phyloP scores from a whole-genome alignment of 1,139 yeast species.

The Suhomyces ambrosiae region DNA sequence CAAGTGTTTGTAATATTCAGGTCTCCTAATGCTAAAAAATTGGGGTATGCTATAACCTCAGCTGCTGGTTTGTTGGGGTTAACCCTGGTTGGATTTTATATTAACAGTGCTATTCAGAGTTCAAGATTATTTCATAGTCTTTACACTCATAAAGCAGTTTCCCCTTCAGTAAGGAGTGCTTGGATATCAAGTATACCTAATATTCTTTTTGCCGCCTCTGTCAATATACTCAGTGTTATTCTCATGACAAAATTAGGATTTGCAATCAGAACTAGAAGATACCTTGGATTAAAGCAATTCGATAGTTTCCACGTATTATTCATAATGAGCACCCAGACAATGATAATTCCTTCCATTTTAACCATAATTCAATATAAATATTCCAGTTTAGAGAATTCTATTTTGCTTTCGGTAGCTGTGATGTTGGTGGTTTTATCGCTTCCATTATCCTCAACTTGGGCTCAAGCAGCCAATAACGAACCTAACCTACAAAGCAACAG shows the following conservation, averaged over 20 bases:
- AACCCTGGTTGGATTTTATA: constrained; percentile 55
- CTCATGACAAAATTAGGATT: constrained; percentile 60
- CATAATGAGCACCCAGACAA: constrained; percentile 81
- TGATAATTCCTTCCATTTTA: constrained; percentile 73
- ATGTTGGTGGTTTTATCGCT: constrained; percentile 58
- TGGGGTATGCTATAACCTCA: constrained; percentile 43
- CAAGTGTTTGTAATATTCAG: constrained; percentile 73
- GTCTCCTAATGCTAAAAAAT: constrained; percentile 44
- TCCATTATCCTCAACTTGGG: constrained; percentile 90
- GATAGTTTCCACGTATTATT: constrained; percentile 77
- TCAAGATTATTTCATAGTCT: constrained; percentile 17
- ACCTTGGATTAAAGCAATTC: constrained; percentile 77
- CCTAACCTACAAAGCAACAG: constrained; percentile 30
- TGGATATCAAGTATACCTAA: constrained; percentile 53
- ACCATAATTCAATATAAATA: constrained; percentile 52
- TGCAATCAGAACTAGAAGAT: constrained; percentile 73
- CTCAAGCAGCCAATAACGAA: constrained; percentile 56
- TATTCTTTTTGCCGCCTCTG: constrained; percentile 68
- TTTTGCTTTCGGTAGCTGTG: constrained; percentile 26
- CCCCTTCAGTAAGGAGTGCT: neutral
- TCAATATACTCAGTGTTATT: constrained; percentile 61
- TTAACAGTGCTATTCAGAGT: constrained; percentile 32
- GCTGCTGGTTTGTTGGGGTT: constrained; percentile 48
- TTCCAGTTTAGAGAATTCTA: constrained; percentile 16
- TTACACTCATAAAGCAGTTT: constrained; percentile 7